phyloP scores from a whole-genome alignment of 2,329 filamentous ascomycete species.

The Penicillium sp. region DNA sequence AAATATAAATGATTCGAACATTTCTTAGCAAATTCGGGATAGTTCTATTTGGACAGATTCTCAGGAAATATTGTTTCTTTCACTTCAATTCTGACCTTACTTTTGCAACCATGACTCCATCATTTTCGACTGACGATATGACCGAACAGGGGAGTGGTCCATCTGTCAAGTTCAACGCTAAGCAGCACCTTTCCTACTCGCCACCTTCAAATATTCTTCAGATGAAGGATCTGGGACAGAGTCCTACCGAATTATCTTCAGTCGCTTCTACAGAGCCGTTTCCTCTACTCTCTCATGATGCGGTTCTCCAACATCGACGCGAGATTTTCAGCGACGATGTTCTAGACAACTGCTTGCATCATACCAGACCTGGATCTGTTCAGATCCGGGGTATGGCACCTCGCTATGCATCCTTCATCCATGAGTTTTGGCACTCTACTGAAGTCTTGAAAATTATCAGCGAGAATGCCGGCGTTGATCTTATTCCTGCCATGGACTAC shows the following conservation, averaged over 20 bases:
- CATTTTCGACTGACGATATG: background rate
- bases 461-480: slow-evolving; percentile 26
- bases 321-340: slow-evolving; percentile 26
- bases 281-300: slow-evolving; percentile 26
- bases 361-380: slow-evolving; percentile 31
- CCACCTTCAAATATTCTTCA: background rate
- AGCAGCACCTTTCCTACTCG: background rate
- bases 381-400: slow-evolving; percentile 36
- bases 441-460: slow-evolving; percentile 25
- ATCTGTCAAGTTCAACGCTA: background rate
- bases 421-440: slow-evolving; percentile 31
- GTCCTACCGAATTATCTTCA: background rate
- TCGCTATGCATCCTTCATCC: slow-evolving; percentile 37
- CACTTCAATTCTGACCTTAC: background rate
- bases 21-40: background rate
- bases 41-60: too few relatives aligned
- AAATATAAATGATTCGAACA: background rate
- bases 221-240: background rate
- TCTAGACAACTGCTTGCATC: slow-evolving; percentile 35
- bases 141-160: background rate
- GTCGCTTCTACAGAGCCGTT: slow-evolving; percentile 37
- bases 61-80: too few relatives aligned
- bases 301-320: slow-evolving; percentile 12
- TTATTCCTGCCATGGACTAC: slow-evolving; percentile 28
- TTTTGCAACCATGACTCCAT: background rate